phyloP scores from a whole-genome alignment of 1,284 basidiomycete genomes.

The Austroboletus niveus region DNA sequence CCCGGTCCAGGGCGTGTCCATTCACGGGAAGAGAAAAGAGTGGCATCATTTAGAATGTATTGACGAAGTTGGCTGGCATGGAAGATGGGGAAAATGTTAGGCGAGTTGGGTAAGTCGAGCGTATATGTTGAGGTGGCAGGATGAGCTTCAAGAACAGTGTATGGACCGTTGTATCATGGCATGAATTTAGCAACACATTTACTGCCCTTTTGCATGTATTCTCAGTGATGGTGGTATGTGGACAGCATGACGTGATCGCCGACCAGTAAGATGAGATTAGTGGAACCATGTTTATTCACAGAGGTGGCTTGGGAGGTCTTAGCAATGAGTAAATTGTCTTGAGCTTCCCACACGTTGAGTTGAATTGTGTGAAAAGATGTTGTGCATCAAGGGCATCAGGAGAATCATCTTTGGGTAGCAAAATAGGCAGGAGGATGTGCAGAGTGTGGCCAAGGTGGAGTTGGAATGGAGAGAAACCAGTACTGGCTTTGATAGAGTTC shows the following conservation, averaged over 20 bases:
- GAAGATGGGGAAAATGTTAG: neutral
- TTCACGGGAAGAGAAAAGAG: too few relatives aligned
- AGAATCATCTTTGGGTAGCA: neutral
- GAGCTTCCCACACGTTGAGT: neutral
- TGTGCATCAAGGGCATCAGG: neutral
- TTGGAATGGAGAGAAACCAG: slow-evolving; percentile 37
- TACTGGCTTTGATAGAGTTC: slow-evolving; percentile 34
- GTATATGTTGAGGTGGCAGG: neutral
- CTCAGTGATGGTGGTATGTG: neutral
- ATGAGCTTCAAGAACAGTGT: neutral
- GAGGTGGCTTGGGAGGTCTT: neutral
- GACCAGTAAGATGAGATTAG: neutral
- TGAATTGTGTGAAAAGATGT: neutral
- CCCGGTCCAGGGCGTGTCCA: too few relatives aligned
- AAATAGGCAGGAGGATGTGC: neutral
- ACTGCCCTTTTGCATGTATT: neutral
- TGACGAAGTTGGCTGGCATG: neutral
- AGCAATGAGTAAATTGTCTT: neutral
- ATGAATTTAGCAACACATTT: neutral
- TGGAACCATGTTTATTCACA: neutral
- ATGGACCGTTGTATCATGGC: neutral
- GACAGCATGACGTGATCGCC: neutral
- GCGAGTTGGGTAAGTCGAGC: neutral
- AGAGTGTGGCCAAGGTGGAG: slow-evolving; percentile 18
- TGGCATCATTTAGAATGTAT: too few relatives aligned